phyloP scores from a whole-genome alignment of 257 asterid genomes.

The Fraxinus pennsylvanica region DNA sequence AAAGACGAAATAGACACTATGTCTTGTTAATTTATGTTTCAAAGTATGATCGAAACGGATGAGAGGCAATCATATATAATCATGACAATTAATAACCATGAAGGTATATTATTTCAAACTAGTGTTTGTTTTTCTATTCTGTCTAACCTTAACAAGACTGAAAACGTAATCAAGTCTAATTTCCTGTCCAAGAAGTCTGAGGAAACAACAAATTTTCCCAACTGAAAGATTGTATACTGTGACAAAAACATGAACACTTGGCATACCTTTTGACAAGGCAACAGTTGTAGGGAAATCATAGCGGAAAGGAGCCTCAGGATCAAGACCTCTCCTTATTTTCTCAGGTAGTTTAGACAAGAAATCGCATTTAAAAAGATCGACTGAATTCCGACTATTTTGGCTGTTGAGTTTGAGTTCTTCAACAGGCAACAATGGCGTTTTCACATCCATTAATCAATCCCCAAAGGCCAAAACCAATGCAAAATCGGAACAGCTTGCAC shows the following conservation, averaged over 20 bases:
- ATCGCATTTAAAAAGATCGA: slow-evolving; percentile 42
- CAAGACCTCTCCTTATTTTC: slow-evolving; percentile 50
- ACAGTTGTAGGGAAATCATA: slow-evolving; percentile 42
- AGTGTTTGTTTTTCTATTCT: neutral
- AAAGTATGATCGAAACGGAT: no score
- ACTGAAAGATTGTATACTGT: no score
- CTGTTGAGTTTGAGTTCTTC: slow-evolving; percentile 26
- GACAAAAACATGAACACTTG: neutral
- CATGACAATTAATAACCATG: neutral
- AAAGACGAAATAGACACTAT: neutral
- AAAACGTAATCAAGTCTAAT: neutral
- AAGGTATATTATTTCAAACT: neutral
- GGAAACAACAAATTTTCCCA: neutral
- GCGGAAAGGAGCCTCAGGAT: slow-evolving; percentile 57
- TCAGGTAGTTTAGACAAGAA: slow-evolving; percentile 71
- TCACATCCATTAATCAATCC: slow-evolving; percentile 38
- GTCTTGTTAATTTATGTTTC: neutral
- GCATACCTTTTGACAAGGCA: slow-evolving; percentile 51
- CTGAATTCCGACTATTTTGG: slow-evolving; percentile 26
- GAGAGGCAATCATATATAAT: neutral
- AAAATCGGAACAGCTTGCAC: neutral
- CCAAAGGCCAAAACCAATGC: neutral
- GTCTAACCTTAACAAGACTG: neutral
- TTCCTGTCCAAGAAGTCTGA: neutral
- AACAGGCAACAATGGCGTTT: slow-evolving; percentile 42